Evolutionary conservation across 2,329 filamentous ascomycete species (phyloP).

Genomic region (Drechslera avenae): DNA sequence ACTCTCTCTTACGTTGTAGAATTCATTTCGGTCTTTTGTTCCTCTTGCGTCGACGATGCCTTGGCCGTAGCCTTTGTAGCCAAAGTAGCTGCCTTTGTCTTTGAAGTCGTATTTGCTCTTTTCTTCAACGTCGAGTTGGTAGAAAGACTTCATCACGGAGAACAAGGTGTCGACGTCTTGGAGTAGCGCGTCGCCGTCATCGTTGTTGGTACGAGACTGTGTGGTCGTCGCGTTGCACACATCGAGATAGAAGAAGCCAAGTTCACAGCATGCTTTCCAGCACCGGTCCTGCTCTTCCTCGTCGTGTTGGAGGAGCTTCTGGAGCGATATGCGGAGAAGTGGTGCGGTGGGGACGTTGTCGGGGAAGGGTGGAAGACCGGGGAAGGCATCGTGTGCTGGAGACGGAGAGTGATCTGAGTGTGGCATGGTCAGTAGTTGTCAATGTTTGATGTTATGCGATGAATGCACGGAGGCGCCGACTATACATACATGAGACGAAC

Average conservation of each 20-base stretch:
- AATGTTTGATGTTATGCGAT: background rate
- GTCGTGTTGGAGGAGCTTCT: conserved; percentile 46
- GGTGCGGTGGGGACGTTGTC: conserved; percentile 48
- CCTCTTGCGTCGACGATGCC: conserved; percentile 56
- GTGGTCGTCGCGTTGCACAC: conserved; percentile 34
- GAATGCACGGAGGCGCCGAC: background rate
- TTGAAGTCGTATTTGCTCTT: conserved; percentile 62
- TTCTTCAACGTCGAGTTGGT: conserved; percentile 56
- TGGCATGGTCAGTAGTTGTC: conserved; percentile 20
- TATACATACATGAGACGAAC: background rate
- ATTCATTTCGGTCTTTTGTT: conserved; percentile 59
- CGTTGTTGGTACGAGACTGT: background rate
- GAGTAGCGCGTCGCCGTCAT: conserved; percentile 50
- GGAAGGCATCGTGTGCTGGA: conserved; percentile 24
- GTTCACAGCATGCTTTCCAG: conserved; percentile 52
- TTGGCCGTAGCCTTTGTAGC: conserved; percentile 56
- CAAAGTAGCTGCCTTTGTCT: conserved; percentile 58
- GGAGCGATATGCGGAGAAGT: conserved; percentile 50
- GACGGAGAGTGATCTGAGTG: conserved; percentile 27
- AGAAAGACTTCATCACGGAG: conserved; percentile 53
- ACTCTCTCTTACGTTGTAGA: conserved; percentile 63
- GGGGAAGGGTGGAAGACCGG: conserved; percentile 51
- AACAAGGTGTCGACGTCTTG: conserved; percentile 55
- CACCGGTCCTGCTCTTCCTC: conserved; percentile 44
- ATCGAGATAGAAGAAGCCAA: conserved; percentile 65